Evolutionary conservation across 768 basidiomycete genomes (phyloP), one percentile per base, ranked within the genome.

Genomic region (Collybiopsis confluens): DNA sequence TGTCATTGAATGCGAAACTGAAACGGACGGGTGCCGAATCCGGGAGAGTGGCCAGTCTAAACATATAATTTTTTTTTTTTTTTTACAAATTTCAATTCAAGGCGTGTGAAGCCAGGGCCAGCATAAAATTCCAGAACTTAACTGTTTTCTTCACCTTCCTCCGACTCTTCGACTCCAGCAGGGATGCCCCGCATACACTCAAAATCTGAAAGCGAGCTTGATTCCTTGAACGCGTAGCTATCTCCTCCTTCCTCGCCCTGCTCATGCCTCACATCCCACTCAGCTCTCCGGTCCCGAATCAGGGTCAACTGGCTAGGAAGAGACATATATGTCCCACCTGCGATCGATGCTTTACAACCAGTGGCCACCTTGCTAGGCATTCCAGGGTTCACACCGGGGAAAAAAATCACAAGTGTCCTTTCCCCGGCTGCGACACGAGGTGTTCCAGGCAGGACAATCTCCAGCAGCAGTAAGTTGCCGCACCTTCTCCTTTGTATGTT

Each of bases 401-500:
- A 63, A 79, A 90, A 57, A 93, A 94, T 70, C 90, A 94, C 73
- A 89, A 85, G 56, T 96, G 92, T 64, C 92, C 93, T 30, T 95
- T 92, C 72, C 92, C 93, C n/a, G 92, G 92, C 21, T 96, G 92
- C 67, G 90, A 93, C 61, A 94, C 92, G 1, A 79, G 89, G 16
- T 95, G 93, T 60, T 92, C 90, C 10, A 75, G 92, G 30, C 91
- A 93, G 68, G 93, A 96, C 61, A 96, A 96, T 59, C 77, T 96
- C 3, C 79, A 81, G 46, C 80, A 81, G 58, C 80, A 81, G 80
- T 80, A 50, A 61, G 78, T 75, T n/a, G n/a, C n/a, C n/a, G n/a
- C n/a, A n/a, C 15, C 26, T 26, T 35, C 33, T 1, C 33, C 23
- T 47, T 38, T 15, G 54, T 45, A 24, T 54, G 5, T 36, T 42